Evolutionary conservation across 768 basidiomycete species (phyloP), one percentile per base, ranked within the genome.

Genomic region (Coprinopsis strossmayeri): DNA sequence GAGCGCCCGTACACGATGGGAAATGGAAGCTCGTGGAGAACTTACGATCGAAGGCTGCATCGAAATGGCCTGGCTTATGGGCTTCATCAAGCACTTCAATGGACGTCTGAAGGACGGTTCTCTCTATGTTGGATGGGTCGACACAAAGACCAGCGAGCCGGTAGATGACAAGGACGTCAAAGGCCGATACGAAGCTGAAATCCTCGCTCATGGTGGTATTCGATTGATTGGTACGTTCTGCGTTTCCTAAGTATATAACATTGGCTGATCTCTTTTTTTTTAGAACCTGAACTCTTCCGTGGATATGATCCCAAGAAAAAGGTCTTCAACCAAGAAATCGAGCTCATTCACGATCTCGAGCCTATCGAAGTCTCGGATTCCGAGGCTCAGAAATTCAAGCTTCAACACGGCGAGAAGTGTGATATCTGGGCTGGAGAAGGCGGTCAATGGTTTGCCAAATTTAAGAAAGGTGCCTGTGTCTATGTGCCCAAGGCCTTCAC

Each of bases 21-120:
- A 99, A 71, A 98, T 99, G 93, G 96, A 99, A 64, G 94, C 93
- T 39, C 78, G 82, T 39, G 95, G 96, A n/a, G 84, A 95, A 61
- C 87, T 98, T 67, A 93, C 94, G 1, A 94, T 98, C 57, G 87
- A 96, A 65, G 96, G 96, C 17, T 91, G 91, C 60, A 96, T 99
- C 60, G 96, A 99, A 71, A 95, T 99, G 89, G 94, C 95, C 2
- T 99, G 95, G 94, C 84, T 98, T 68, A 98, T 94, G 91, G 95
- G 96, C 34, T 82, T 80, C 69, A 96, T 98, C 79, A 96, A 94
- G 67, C 93, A 99, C 73, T 95, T 97, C 67, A 91, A 99, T 56
- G 96, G 96, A 15, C 92, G 92, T 50, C 78, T 98, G 57, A 93
- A 95, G 70, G 82, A 88, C 57, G 92, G 91, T 37, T 80, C 88